phyloP scores from a whole-genome alignment of 2,329 filamentous ascomycete genomes.

The Beauveria australis region DNA sequence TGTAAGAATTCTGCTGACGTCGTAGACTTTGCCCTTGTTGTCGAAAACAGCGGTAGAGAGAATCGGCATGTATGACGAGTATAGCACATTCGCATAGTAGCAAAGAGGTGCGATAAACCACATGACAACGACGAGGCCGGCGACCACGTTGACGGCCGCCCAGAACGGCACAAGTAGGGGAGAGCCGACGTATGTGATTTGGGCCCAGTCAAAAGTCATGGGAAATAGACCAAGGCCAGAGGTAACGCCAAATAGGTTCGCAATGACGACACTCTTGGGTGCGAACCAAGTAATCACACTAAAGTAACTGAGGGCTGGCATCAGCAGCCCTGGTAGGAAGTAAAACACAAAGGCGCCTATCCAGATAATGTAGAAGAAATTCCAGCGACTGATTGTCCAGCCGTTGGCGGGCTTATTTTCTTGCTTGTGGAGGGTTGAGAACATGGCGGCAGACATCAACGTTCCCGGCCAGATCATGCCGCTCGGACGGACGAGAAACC shows the following conservation, averaged over 20 bases:
- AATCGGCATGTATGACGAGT: slow-evolving; percentile 79
- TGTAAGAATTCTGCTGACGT: slow-evolving; percentile 74
- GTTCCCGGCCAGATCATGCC: slow-evolving; percentile 92
- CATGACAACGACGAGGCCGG: slow-evolving; percentile 73
- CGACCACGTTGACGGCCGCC: slow-evolving; percentile 78
- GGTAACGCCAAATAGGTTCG: slow-evolving; percentile 79
- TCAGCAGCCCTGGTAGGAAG: slow-evolving; percentile 73
- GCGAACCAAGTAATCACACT: slow-evolving; percentile 84
- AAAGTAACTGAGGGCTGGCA: slow-evolving; percentile 82
- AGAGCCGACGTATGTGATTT: slow-evolving; percentile 81
- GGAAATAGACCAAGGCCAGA: slow-evolving; percentile 79
- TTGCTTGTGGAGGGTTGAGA: slow-evolving; percentile 75
- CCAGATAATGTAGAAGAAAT: slow-evolving; percentile 74
- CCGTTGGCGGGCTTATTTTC: slow-evolving; percentile 75
- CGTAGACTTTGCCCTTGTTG: slow-evolving; percentile 70
- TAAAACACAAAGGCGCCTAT: slow-evolving; percentile 68
- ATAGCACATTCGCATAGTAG: slow-evolving; percentile 74
- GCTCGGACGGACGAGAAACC: slow-evolving; percentile 74
- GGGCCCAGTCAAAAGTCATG: slow-evolving; percentile 85
- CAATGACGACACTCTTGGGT: slow-evolving; percentile 75
- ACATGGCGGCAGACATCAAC: slow-evolving; percentile 83
- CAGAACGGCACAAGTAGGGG: slow-evolving; percentile 78
- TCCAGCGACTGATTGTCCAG: slow-evolving; percentile 75
- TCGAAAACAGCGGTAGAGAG: slow-evolving; percentile 80
- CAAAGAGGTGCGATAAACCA: slow-evolving; percentile 74